Base-by-base conservation (phyloP, 75 land plant species). In the Azolla pinnata region DNA sequence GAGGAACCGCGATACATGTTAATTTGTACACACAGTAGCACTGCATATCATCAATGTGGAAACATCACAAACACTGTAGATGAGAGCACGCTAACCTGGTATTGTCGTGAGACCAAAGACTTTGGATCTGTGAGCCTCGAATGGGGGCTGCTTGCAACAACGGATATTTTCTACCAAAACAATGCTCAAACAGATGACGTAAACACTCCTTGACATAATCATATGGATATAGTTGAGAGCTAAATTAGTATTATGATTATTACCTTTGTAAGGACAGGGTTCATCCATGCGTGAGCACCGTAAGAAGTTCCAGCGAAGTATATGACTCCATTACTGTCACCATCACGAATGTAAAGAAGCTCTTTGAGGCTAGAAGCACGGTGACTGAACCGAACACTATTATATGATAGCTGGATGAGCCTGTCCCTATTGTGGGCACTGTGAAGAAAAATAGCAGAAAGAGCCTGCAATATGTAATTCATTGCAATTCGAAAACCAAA, bases 231-330 rank as follows among this genome's bases (percentile, higher is more conserved):
- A 18, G n/a, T 46, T 23, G 21, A 31, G 16, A 23, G 29, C 9
- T 28, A 47, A 30, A n/a, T 35, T 10, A 0, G 25, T 45, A 44
- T 0, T 10, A 2, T 44, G 26, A 57, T 50, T 0, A 30, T 55
- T 60, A 83, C 97, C 84, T 92, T 85, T 16, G 83, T 56, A n/a
- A 92, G 40, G 56, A 83, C 82, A 30, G 97, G 97, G 64, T 92
- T 92, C 55, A 92, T 81, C 97, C 97, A 92, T 23, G 65, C 75
- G 60, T 92, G 97, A 64, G 73, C 71, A 32, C 97, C 97, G 74
- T 76, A 88, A 33, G 96, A 88, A 61, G 95, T 88, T 26, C 97
- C 97, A 29, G 88, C 78, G 66, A 66, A 92, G 62, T 85, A 81
- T 29, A 92, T 56, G 30, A 88, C 89, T 35, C 97, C 97, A 71